These are phyloP conservation scores for Citrus unshiu DNA, from an alignment of 345 rosid species.

Conservation along the genomic window DNA sequence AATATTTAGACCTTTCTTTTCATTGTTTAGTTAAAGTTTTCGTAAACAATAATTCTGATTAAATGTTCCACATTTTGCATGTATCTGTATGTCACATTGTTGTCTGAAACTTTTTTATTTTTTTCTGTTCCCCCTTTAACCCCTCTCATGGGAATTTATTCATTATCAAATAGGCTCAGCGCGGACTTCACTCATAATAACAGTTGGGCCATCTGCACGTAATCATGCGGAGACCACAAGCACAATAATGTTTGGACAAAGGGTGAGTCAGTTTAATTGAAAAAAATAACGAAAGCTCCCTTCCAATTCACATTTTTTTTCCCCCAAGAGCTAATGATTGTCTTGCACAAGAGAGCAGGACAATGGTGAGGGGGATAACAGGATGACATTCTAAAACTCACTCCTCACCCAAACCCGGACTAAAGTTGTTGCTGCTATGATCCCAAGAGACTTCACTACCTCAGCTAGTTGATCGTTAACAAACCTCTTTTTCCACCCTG, in stretches of 20 bases:
- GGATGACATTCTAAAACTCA: not conserved
- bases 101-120: not conserved
- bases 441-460: too few species aligned
- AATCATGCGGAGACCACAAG: conserved; percentile 87
- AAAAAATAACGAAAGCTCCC: not conserved
- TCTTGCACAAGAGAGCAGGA: not conserved
- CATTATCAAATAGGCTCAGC: conserved; percentile 64
- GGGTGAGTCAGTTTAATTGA: conserved; percentile 47
- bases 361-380: not conserved
- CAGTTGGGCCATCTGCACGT: conserved; percentile 80
- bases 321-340: not conserved
- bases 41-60: not conserved
- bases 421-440: too few species aligned
- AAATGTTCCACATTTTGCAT: conserved; percentile 1
- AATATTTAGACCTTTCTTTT: not conserved
- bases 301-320: not conserved
- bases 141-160: conserved; percentile 8
- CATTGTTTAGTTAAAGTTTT: not conserved
- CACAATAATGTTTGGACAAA: conserved; percentile 90
- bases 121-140: not conserved
- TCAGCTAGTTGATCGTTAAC: too few species aligned
- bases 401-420: not conserved
- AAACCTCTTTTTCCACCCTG: too few species aligned
- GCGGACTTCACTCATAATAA: conserved; percentile 85
- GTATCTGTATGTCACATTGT: not conserved